Conservation (phyloP, 352 stramenopile species). For the Elongisporangium prolatum region DNA sequence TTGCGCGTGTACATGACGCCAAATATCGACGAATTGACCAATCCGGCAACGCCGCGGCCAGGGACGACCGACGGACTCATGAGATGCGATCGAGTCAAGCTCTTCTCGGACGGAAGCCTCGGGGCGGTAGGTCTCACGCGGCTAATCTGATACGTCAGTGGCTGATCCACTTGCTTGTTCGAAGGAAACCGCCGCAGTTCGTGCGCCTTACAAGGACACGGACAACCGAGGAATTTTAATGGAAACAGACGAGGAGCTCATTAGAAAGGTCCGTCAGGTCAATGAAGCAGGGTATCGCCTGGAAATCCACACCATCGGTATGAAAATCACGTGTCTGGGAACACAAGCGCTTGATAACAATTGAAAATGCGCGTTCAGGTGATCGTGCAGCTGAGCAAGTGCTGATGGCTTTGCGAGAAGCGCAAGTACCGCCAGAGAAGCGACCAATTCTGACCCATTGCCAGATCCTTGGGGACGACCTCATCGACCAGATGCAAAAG, state of each 20-base stretch:
- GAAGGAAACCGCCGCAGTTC: slow-evolving; percentile 82
- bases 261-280: slow-evolving; percentile 57
- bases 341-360: too few species aligned
- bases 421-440: slow-evolving; percentile 35
- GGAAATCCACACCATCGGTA: slow-evolving; percentile 89
- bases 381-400: slow-evolving; percentile 73
- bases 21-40: slow-evolving; percentile 55
- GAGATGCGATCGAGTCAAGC: slow-evolving; percentile 83
- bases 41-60: slow-evolving; percentile 32
- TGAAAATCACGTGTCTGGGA: slow-evolving; percentile 3
- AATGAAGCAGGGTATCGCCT: slow-evolving; percentile 60
- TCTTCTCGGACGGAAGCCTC: slow-evolving; percentile 87
- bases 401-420: slow-evolving; percentile 52
- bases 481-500: slow-evolving; percentile 64
- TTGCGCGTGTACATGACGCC: slow-evolving; percentile 80
- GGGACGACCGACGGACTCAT: slow-evolving; percentile 46
- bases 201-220: slow-evolving; percentile 55
- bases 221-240: slow-evolving; percentile 81
- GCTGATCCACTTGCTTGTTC: neutral
- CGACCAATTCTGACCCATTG: slow-evolving; percentile 89
- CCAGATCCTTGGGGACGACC: slow-evolving; percentile 75
- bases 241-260: slow-evolving; percentile 59
- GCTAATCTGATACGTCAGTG: neutral
- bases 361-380: slow-evolving; percentile 23
- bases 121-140: slow-evolving; percentile 46